Conservation (phyloP, 1,284 basidiomycete genomes). For the Hypsizygus ulmarius region DNA sequence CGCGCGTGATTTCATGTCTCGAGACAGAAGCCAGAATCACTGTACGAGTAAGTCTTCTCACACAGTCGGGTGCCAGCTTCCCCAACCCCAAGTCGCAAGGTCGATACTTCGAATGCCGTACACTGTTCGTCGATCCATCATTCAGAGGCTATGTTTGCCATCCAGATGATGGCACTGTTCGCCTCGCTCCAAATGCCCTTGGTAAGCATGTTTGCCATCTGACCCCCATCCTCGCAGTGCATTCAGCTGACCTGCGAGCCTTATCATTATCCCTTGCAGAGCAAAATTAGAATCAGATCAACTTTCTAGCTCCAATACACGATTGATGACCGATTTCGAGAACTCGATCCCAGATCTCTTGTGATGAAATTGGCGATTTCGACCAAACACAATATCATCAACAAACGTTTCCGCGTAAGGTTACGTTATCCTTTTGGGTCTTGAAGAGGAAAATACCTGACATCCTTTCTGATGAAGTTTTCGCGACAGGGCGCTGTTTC, state of each 20-base stretch:
- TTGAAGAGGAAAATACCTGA: too few relatives aligned
- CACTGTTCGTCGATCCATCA: conserved; percentile 7
- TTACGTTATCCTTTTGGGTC: too few relatives aligned
- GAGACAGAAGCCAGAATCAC: not conserved
- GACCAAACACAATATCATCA: too few relatives aligned
- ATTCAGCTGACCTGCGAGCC: conserved; percentile 7
- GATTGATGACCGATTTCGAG: not conserved
- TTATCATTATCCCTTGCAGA: not conserved
- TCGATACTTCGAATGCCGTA: conserved; percentile 2
- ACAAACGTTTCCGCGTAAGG: too few relatives aligned
- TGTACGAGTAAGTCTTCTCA: not conserved
- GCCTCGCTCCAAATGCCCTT: not conserved
- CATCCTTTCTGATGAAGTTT: too few relatives aligned
- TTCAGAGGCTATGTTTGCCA: not conserved
- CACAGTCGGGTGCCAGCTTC: not conserved
- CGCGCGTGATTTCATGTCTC: not conserved
- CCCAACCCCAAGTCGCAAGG: conserved; percentile 3
- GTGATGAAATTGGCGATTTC: not conserved
- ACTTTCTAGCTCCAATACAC: not conserved
- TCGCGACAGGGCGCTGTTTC: too few relatives aligned
- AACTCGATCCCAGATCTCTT: not conserved
- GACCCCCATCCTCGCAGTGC: not conserved
- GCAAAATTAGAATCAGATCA: not conserved
- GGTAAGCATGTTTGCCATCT: not conserved
- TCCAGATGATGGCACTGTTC: conserved; percentile 8